A percentile compares a stretch with the other conserved stretches of the same genome.
phyloP scores from a whole-genome alignment of 1,284 basidiomycete species.

The Ceratobasidium sp. region DNA sequence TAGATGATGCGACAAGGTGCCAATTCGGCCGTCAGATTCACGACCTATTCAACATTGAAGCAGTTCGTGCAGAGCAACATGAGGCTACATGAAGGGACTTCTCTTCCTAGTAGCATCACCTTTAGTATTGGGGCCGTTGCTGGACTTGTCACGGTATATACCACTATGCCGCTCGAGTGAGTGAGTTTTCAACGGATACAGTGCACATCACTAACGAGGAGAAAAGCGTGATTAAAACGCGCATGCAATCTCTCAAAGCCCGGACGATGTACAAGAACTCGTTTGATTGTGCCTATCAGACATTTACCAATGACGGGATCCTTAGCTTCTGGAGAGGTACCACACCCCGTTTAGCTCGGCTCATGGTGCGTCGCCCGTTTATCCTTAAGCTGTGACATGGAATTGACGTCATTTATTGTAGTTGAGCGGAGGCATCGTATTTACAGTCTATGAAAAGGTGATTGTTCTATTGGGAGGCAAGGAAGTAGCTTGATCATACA shows the following conservation, averaged over 20 bases:
- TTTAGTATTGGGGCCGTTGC: slow-evolving; percentile 95
- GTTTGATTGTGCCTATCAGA: slow-evolving; percentile 92
- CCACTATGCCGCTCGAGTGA: slow-evolving; percentile 92
- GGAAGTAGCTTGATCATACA: slow-evolving; percentile 22
- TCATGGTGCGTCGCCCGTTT: slow-evolving; percentile 86
- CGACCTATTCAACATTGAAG: slow-evolving; percentile 92
- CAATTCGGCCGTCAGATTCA: slow-evolving; percentile 97
- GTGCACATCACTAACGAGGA: neutral
- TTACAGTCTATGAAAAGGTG: slow-evolving; percentile 91
- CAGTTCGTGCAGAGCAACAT: slow-evolving; percentile 88
- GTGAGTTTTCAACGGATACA: slow-evolving; percentile 49
- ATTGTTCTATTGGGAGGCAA: slow-evolving; percentile 51
- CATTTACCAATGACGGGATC: slow-evolving; percentile 88
- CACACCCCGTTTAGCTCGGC: slow-evolving; percentile 82
- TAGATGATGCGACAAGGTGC: slow-evolving; percentile 98
- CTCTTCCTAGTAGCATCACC: slow-evolving; percentile 84
- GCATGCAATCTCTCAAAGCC: slow-evolving; percentile 94
- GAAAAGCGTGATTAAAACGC: slow-evolving; percentile 90
- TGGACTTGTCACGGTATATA: slow-evolving; percentile 93
- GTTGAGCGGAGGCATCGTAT: slow-evolving; percentile 92
- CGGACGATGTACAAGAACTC: slow-evolving; percentile 86
- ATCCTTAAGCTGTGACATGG: too few relatives aligned
- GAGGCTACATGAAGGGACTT: slow-evolving; percentile 66
- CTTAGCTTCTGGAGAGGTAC: slow-evolving; percentile 95
- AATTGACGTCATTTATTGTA: neutral